Base-by-base conservation (phyloP, 2,329 filamentous ascomycete species). In the Ustulina deusta region DNA sequence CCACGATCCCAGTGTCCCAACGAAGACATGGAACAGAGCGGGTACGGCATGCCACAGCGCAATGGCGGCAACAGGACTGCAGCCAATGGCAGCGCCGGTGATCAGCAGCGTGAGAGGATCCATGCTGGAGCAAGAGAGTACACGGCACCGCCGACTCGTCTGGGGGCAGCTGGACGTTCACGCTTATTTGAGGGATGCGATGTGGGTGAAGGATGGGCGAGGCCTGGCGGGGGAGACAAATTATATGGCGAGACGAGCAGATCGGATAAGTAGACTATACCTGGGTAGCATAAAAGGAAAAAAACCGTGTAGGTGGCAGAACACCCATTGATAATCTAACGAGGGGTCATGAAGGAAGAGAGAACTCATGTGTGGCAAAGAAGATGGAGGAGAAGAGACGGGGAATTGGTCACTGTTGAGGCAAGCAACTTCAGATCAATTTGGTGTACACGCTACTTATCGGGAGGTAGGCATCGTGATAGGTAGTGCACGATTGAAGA, bases 1-100 rank as follows among this genome's bases (percentile, higher is more conserved):
- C 3, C 79, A 72, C 6, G 77, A 74, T 20, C 86, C 86, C 1
- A 82, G 44, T 2, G 76, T 73, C 6, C 76, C 77, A 70, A 80
- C 78, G 34, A 87, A 63, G 20, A 78, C 60, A 20, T 80, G 80
- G 40, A 82, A 71, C 7, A 81, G 63, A 46, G 79, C 44, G 3
- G 78, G 74, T 20, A 76, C 63, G 48, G 79, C 58, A 55, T 76
- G 74, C 76, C 76, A 78, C n/a, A 73, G 58, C 20, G 76, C 54
- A 36, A 77, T 69, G 34, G 71, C 66, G 25, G 67, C 67, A 38
- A 79, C 74, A 25, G 77, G 76, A n/a, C 72, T 76, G 61, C 66
- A 73, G n/a, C 69, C 72, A 63, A 78, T 58, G 40, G 69, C 76
- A 40, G 74, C 55, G 46, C 71, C 71, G 42, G 77, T 77, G 61